phyloP scores from a whole-genome alignment of 2,329 filamentous ascomycete species.

The Neoarthrinium moseri region DNA sequence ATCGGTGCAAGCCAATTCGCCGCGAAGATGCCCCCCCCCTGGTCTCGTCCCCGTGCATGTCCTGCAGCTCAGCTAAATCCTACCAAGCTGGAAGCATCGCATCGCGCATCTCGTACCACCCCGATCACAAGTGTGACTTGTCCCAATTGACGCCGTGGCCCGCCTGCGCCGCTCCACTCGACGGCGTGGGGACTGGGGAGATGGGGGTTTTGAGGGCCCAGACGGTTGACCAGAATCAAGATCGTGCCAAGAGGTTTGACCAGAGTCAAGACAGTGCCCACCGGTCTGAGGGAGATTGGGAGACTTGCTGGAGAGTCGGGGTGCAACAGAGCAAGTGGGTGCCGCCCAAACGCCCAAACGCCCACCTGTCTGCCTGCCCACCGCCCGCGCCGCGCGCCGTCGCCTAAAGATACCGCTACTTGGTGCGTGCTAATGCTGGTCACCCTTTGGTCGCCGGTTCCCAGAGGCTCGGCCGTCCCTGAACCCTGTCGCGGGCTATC shows the following conservation, averaged over 20 bases:
- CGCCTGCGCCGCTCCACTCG: not conserved
- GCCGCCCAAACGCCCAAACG: not conserved
- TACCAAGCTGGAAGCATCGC: too few species aligned
- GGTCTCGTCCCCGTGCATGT: not conserved
- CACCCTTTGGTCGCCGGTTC: not conserved
- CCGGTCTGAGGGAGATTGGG: too few species aligned
- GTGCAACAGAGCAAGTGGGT: too few species aligned
- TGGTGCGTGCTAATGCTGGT: not conserved
- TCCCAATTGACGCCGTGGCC: not conserved
- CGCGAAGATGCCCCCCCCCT: not conserved
- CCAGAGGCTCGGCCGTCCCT: not conserved
- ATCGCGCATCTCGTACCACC: not conserved
- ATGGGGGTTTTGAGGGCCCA: not conserved
- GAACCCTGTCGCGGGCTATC: conserved; percentile 3
- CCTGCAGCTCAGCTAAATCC: not conserved
- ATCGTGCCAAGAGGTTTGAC: too few species aligned
- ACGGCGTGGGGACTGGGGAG: not conserved
- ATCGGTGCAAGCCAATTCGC: not conserved
- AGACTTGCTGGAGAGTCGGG: too few species aligned
- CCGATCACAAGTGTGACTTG: not conserved
- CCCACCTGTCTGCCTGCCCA: too few species aligned
- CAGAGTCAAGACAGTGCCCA: too few species aligned
- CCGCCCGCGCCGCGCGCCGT: not conserved
- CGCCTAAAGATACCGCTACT: conserved; percentile 1
- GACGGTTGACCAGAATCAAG: too few species aligned